Evolutionary conservation across 768 basidiomycete species (phyloP), one percentile per base, ranked within the genome.

Genomic region (Pulveroboletus sp.): DNA sequence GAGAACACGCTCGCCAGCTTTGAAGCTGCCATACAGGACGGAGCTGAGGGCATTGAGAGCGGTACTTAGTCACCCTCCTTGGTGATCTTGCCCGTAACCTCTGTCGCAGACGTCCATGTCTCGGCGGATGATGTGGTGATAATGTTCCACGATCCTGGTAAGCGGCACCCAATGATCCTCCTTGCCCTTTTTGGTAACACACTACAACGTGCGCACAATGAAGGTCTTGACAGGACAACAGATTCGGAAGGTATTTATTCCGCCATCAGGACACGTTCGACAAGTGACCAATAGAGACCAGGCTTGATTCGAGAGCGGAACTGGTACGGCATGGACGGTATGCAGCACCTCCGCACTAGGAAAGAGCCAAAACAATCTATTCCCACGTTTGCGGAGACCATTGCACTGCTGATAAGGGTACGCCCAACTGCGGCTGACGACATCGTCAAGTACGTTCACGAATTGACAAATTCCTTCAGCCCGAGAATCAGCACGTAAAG

Each of bases 1-100:
- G 95, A 98, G 71, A 98, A 98, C 75, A 95, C 93, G 43, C 80
- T 93, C 55, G 90, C 90, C 32, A 92, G 89, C 72, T 98, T 98
- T 71, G 84, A 91, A 66, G 89, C 89, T 56, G 95, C 95, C 64
- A 92, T 96, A 54, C 83, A 83, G 41, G 93, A 96, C 73, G 95
- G 95, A 53, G 87, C 93, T 40, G 93, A 99, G 67, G 94, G 83
- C 56, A 95, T 99, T 63, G 95, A 99, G 80, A 93, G 90, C 68
- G 94, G 95, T 96, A 93, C 72, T 82, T 74, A 56, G 60, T 54
- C 56, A 64, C 59, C 56, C 49, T 59, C 39, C 66, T 46, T 69
- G 67, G 50, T 60, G 60, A 56, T 59, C 61, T 65, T 71, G 53
- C 69, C 70, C 75, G 71, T 83, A 75, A 84, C 80, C 67, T 59